Base-by-base conservation (phyloP, 306 rosid genomes). In the Corylus heterophylla region DNA sequence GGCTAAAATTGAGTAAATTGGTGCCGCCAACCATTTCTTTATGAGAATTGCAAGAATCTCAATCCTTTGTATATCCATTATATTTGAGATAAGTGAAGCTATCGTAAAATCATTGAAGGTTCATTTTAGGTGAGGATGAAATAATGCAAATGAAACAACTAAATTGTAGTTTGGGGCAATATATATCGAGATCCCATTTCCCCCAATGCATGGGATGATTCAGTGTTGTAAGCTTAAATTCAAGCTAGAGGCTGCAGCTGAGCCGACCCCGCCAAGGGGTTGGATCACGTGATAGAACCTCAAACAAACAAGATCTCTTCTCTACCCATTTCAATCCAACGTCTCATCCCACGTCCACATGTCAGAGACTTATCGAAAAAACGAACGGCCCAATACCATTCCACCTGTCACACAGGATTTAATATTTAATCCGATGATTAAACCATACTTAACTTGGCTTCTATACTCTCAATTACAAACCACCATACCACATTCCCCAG, bases 381-480 rank as follows among this genome's bases (percentile, higher is more conserved):
- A 80, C 71, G 72, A 80, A 68, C 80, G 84, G 84, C 69, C 71
- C 16, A 18, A 11, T 74, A 31, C 5, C 7, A 16, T 13, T 35
- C 84, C 70, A 80, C 76, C 80, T 47, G 78, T 66, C 55, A 39
- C 18, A 14, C 45, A 35, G 20, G 72, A 64, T 22, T 17, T 55
- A 63, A 35, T 63, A 73, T 63, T 50, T 49, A 69, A 45, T 25
- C 20, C 12, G 11, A 7, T 42, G 59, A 54, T 64, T 64, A 7
- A 16, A 47, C 44, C 63, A 7, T 42, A 67, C 25, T 67, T 9
- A 39, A 63, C 51, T 35, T 47, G 7, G 18, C 27, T 22, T 22
- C 48, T 12, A 42, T 42, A 56, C 27, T 62, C 25, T 22, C 25
- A 22, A 22, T 0, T 22, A 45, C 42, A 20, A n/a, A 18, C 22